Conservation (phyloP, 495 filamentous ascomycete genomes). For the Neurospora africana region DNA sequence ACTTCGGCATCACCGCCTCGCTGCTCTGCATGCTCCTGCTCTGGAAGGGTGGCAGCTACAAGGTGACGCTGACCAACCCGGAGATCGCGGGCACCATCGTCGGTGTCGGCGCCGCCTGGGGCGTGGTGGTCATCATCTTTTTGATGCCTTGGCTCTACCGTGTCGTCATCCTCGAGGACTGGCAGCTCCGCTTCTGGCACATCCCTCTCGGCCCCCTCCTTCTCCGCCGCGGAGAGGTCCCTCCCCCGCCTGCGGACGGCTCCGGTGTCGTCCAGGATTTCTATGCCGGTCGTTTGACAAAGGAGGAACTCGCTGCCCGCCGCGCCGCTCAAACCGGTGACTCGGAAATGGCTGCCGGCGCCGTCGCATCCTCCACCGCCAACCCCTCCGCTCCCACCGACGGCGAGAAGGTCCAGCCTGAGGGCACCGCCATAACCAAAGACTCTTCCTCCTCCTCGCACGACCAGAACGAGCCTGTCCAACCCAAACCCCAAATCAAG, state of each 20-base stretch:
- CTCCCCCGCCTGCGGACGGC: conserved; percentile 28
- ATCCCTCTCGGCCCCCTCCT: conserved; percentile 48
- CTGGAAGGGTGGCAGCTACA: conserved; percentile 41
- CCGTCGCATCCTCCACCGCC: neutral
- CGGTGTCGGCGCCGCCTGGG: conserved; percentile 9
- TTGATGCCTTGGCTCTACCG: conserved; percentile 55
- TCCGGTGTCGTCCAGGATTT: conserved; percentile 38
- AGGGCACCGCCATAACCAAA: neutral
- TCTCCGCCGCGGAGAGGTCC: conserved; percentile 38
- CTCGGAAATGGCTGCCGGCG: neutral
- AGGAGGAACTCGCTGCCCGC: conserved; percentile 35
- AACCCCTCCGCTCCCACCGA: neutral
- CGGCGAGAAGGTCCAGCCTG: neutral
- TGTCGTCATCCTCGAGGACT: conserved; percentile 44
- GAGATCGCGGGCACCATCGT: conserved; percentile 7
- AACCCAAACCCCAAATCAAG: neutral
- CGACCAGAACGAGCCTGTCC: neutral
- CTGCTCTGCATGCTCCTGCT: conserved; percentile 57
- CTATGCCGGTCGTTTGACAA: conserved; percentile 40
- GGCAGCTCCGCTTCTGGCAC: conserved; percentile 47
- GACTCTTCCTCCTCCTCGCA: neutral
- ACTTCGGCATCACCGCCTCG: conserved; percentile 48
- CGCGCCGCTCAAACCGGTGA: conserved; percentile 16
- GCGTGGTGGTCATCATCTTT: conserved; percentile 26
- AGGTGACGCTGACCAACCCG: conserved; percentile 34